Conservation (phyloP, 1,139 yeast species). For the Candida sp. region DNA sequence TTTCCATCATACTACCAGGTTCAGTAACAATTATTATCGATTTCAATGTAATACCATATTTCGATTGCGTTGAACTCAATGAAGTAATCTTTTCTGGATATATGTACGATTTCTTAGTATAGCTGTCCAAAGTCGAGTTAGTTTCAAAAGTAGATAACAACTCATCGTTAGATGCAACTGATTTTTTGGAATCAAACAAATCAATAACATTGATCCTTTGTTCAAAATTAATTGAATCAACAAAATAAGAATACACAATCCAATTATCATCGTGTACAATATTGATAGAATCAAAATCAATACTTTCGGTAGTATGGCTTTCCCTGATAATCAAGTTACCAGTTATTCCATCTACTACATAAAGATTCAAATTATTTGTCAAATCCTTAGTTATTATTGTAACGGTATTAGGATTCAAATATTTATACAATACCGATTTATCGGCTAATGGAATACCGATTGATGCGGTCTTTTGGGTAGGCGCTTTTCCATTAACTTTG, state of each 20-base stretch:
- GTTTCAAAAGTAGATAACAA: slow-evolving; percentile 30
- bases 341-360: slow-evolving; percentile 63
- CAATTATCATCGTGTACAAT: slow-evolving; percentile 80
- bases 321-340: slow-evolving; percentile 61
- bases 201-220: slow-evolving; percentile 72
- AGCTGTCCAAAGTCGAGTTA: slow-evolving; percentile 21
- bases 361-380: slow-evolving; percentile 31
- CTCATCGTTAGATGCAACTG: slow-evolving; percentile 13
- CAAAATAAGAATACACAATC: slow-evolving; percentile 67
- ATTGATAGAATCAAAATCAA: slow-evolving; percentile 38
- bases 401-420: slow-evolving; percentile 67
- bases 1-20: slow-evolving; percentile 60
- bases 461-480: slow-evolving; percentile 52
- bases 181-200: slow-evolving; percentile 62
- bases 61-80: slow-evolving; percentile 60
- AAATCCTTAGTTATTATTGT: slow-evolving; percentile 49
- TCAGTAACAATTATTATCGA: slow-evolving; percentile 58
- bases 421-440: slow-evolving; percentile 79
- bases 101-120: slow-evolving; percentile 53
- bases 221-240: slow-evolving; percentile 47
- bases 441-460: slow-evolving; percentile 70
- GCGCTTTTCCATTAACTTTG: slow-evolving; percentile 19
- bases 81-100: slow-evolving; percentile 54
- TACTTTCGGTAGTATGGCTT: slow-evolving; percentile 36
- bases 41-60: slow-evolving; percentile 72